A percentile compares a stretch with the other conserved stretches of the same genome.
phyloP scores from a whole-genome alignment of 768 basidiomycete genomes.

The Naganishia kalamii region DNA sequence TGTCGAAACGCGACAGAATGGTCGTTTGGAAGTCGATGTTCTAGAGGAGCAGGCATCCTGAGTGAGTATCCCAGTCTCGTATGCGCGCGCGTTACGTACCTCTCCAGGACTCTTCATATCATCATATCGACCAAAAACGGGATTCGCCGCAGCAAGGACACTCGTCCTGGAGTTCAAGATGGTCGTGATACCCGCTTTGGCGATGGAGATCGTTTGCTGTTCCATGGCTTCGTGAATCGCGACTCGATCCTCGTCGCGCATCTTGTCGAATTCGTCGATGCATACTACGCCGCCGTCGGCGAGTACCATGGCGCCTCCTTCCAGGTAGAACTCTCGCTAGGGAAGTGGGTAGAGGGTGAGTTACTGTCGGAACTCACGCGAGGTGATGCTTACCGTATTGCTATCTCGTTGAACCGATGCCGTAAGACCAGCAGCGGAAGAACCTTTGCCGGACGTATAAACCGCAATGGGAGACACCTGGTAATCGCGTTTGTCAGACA shows the following conservation, averaged over 20 bases:
- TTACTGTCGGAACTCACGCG: background rate
- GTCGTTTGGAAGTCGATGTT: constrained; percentile 98
- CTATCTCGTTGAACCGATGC: constrained; percentile 93
- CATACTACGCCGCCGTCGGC: constrained; percentile 98
- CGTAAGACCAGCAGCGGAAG: constrained; percentile 95
- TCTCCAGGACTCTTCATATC: constrained; percentile 94
- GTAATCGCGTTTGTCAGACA: constrained; percentile 16
- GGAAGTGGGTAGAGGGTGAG: background rate
- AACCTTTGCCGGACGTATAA: constrained; percentile 97
- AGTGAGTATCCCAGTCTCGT: background rate
- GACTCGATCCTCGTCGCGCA: constrained; percentile 97
- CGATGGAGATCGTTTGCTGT: constrained; percentile 98
- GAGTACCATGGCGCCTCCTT: constrained; percentile 98
- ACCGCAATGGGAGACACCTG: constrained; percentile 96
- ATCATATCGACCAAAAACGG: constrained; percentile 94
- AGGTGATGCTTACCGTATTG: constrained; percentile 76
- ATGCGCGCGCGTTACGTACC: constrained; percentile 51
- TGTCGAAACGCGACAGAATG: constrained; percentile 95
- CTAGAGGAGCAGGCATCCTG: constrained; percentile 43
- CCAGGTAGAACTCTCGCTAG: constrained; percentile 95
- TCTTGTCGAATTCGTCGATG: constrained; percentile 99
- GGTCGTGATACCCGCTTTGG: constrained; percentile 97
- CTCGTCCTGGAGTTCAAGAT: constrained; percentile 92
- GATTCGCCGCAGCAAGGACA: constrained; percentile 94
- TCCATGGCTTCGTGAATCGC: constrained; percentile 99